These are phyloP conservation scores for Aspergillus bridgeri DNA, from an alignment of 495 filamentous ascomycete species.

Conservation along the genomic window DNA sequence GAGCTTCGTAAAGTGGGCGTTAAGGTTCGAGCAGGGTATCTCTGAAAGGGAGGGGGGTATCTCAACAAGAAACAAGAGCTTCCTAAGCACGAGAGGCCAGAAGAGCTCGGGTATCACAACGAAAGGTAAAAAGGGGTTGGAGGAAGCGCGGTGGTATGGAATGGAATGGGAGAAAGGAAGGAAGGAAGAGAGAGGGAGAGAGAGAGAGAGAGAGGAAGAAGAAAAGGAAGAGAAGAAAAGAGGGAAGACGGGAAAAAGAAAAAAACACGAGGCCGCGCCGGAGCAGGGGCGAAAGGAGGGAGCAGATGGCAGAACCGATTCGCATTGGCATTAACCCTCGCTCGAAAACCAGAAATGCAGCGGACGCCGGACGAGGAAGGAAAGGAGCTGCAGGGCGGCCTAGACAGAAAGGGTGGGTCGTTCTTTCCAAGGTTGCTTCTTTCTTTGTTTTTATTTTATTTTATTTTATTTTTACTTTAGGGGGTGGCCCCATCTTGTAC, in stretches of 20 bases:
- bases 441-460: conserved; percentile 2
- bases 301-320: neutral
- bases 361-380: conserved; percentile 16
- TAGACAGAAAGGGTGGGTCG: conserved; percentile 14
- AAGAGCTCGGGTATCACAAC: conserved; percentile 50
- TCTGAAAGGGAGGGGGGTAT: conserved; percentile 33
- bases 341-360: conserved; percentile 12
- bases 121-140: conserved; percentile 27
- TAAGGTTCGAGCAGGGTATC: conserved; percentile 32
- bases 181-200: conserved; percentile 17
- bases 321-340: neutral
- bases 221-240: conserved; percentile 15
- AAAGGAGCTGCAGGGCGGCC: conserved; percentile 44
- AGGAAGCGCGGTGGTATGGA: conserved; percentile 25
- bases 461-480: neutral
- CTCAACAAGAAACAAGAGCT: conserved; percentile 45
- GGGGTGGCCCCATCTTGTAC: neutral
- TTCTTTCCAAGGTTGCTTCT: neutral
- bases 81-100: conserved; percentile 20
- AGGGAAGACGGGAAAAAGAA: conserved; percentile 25
- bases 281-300: conserved; percentile 25
- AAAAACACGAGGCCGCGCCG: no score
- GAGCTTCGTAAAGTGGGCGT: conserved; percentile 23
- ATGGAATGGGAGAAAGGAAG: conserved; percentile 29
- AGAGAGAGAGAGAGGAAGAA: conserved; percentile 14